phyloP scores from a whole-genome alignment of 306 rosid genomes.

The Inga laurina region DNA sequence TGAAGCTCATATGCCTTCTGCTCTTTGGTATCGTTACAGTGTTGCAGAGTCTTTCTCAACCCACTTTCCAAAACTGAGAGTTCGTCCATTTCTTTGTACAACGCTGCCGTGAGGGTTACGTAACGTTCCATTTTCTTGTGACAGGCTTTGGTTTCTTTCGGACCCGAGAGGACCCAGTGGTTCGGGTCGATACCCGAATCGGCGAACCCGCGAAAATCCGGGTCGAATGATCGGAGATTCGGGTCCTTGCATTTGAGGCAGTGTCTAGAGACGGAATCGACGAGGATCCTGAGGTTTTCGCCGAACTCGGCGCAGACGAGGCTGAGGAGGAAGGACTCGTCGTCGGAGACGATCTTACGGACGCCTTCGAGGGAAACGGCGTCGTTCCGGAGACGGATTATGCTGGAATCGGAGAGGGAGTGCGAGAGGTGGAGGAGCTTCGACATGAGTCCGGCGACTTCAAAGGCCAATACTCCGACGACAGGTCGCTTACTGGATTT shows the following conservation, averaged over 20 bases:
- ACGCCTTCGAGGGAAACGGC: slow-evolving; percentile 74
- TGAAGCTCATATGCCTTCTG: slow-evolving; percentile 67
- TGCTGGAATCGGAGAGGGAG: slow-evolving; percentile 66
- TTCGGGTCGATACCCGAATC: slow-evolving; percentile 64
- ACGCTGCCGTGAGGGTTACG: slow-evolving; percentile 61
- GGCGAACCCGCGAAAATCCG: slow-evolving; percentile 56
- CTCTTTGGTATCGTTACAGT: slow-evolving; percentile 38
- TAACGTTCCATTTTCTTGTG: slow-evolving; percentile 73
- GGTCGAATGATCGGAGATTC: slow-evolving; percentile 42
- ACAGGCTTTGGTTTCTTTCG: slow-evolving; percentile 68
- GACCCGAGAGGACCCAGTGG: slow-evolving; percentile 52
- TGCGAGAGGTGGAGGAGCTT: slow-evolving; percentile 88
- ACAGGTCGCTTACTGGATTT: slow-evolving; percentile 23
- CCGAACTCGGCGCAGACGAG: slow-evolving; percentile 77
- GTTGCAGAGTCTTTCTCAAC: slow-evolving; percentile 46
- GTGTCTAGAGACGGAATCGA: slow-evolving; percentile 53
- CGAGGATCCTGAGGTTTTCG: slow-evolving; percentile 54
- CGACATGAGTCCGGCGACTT: slow-evolving; percentile 75
- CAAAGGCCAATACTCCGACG: slow-evolving; percentile 80
- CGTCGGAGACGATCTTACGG: slow-evolving; percentile 74
- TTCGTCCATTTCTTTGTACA: slow-evolving; percentile 78
- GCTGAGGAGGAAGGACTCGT: slow-evolving; percentile 70
- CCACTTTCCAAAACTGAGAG: slow-evolving; percentile 55
- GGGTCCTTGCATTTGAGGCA: slow-evolving; percentile 50
- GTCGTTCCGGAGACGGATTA: slow-evolving; percentile 67